Conservation (phyloP, 2,329 filamentous ascomycete genomes). For the Phialocephala sp. region DNA sequence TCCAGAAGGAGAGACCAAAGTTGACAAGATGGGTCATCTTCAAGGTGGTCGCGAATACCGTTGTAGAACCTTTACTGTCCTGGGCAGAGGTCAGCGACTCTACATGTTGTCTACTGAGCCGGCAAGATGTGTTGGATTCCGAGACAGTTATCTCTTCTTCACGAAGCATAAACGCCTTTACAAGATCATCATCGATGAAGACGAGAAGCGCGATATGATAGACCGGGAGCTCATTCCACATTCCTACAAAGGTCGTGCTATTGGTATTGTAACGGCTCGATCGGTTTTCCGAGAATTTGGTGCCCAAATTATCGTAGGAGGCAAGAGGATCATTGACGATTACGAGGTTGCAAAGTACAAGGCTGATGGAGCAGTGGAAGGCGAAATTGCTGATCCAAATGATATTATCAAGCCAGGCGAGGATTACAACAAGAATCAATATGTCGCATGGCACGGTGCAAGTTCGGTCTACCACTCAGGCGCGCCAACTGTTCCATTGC, state of each 20-base stretch:
- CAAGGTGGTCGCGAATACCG: constrained; percentile 88
- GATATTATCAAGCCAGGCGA: constrained; percentile 81
- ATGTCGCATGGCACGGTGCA: constrained; percentile 97
- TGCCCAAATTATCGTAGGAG: constrained; percentile 90
- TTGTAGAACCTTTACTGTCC: constrained; percentile 92
- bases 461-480: constrained; percentile 93
- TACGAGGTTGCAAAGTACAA: constrained; percentile 81
- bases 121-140: constrained; percentile 93
- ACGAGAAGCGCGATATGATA: constrained; percentile 97
- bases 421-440: constrained; percentile 98
- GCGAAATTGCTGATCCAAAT: constrained; percentile 88
- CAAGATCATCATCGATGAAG: constrained; percentile 97
- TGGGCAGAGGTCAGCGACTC: constrained; percentile 79
- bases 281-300: constrained; percentile 98
- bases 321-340: constrained; percentile 84
- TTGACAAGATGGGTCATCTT: constrained; percentile 86
- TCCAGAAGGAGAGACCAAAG: constrained; percentile 87
- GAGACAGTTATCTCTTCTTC: constrained; percentile 98
- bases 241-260: constrained; percentile 97
- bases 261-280: constrained; percentile 93
- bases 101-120: constrained; percentile 99
- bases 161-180: constrained; percentile 95
- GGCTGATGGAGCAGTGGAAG: constrained; percentile 81
- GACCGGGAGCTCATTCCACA: constrained; percentile 94
- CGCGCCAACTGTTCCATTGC: constrained; percentile 75